Evolutionary conservation across 805 yeast genomes (phyloP), one percentile per base, ranked within the genome.

Genomic region (Wickerhamiella occidentalis): DNA sequence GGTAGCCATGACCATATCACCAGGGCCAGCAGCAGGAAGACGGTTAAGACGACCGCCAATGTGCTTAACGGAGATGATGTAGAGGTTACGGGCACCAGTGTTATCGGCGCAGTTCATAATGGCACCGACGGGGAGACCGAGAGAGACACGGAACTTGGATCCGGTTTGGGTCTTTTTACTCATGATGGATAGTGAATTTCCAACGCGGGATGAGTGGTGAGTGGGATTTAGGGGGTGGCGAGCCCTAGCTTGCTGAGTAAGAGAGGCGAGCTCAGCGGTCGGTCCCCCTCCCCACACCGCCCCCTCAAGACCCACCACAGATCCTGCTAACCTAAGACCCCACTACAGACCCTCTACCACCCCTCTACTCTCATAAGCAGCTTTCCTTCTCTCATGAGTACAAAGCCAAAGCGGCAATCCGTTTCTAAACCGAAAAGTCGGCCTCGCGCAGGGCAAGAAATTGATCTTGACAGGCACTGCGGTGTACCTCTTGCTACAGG

Each of bases 91-190:
- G 69, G 98, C 99, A 80, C 99, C 99, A 68, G 94, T 78, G 95
- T 92, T 92, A 75, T 92, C 99, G 76, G 94, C 88, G 80, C 99
- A 92, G 88, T 94, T 94, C 79, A 92, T 82, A 74, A 92, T 86
- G 75, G 99, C 99, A 76, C 97, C 98, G 66, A 79, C 82, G 78
- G 99, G 99, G 72, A 92, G 84, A 82, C 95, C 99, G 78, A 92
- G 86, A 92, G 98, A 87, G 85, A 90, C 86, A 78, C 96, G 87
- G 86, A 83, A 92, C 80, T 90, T 90, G 83, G 87, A 92, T 80
- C 98, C 62, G 54, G 56, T 59, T 46, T 57, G 53, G 52, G 58
- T 56, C 51, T 57, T 52, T 54, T 58, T 51, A 50, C 58, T 53
- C 61, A 57, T 57, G 17, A 17, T 52, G 40, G 51, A 45, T 51